Conservation (phyloP, 345 rosid species). For the Stellera chamaejasme region DNA sequence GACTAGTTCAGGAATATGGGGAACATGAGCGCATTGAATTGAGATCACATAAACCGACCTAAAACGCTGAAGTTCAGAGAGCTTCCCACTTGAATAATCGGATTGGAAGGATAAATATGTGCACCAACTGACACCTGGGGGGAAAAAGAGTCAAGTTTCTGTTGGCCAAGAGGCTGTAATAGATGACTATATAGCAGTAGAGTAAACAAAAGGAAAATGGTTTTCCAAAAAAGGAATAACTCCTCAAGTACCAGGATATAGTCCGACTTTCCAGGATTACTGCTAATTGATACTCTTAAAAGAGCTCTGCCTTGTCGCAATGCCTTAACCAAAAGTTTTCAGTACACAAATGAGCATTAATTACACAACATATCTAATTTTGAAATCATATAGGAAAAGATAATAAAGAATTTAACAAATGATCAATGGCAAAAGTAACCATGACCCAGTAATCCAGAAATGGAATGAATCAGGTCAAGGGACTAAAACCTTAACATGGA, state of each 20-base stretch:
- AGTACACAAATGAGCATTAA: slow-evolving; percentile 15
- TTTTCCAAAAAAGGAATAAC: not conserved
- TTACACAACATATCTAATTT: not conserved
- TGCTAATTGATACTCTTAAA: slow-evolving; percentile 47
- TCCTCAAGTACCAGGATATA: slow-evolving; percentile 53
- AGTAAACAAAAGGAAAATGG: not conserved
- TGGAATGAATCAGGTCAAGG: not conserved
- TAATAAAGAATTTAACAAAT: not conserved
- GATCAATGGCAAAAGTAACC: slow-evolving; percentile 5
- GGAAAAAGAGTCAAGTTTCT: slow-evolving; percentile 14
- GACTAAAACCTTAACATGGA: slow-evolving; percentile 59
- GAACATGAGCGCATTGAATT: not conserved
- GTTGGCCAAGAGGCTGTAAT: slow-evolving; percentile 1
- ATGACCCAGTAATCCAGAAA: no score
- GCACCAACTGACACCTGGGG: slow-evolving; percentile 87
- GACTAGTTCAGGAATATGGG: not conserved
- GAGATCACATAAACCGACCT: slow-evolving; percentile 36
- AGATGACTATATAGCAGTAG: slow-evolving; percentile 1
- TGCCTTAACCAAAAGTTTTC: slow-evolving; percentile 41
- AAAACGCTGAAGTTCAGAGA: slow-evolving; percentile 43
- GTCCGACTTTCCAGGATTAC: slow-evolving; percentile 50
- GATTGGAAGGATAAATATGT: slow-evolving; percentile 60
- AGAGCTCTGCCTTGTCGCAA: slow-evolving; percentile 69
- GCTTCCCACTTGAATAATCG: slow-evolving; percentile 50
- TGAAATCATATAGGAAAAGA: not conserved